Percentiles rank a stretch among this genome's conserved stretches.
These are phyloP conservation scores for Ascochyta fabae DNA, from an alignment of 2,329 filamentous ascomycete genomes.

Conservation along the genomic window DNA sequence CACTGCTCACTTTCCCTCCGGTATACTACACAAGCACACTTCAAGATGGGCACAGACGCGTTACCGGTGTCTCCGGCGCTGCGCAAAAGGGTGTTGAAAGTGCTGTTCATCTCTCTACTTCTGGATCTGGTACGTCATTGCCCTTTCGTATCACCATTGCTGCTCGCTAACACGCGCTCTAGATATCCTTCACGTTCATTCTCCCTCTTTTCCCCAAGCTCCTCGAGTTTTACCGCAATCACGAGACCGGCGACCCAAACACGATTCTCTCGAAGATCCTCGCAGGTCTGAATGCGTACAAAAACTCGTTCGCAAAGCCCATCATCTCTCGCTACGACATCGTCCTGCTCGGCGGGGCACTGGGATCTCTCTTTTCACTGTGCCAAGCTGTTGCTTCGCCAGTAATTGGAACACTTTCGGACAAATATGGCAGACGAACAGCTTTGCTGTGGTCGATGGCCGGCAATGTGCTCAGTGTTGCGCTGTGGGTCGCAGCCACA, in stretches of 20 bases:
- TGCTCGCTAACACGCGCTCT: conserved; percentile 16
- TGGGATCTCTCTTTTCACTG: conserved; percentile 92
- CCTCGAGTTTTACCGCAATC: conserved; percentile 92
- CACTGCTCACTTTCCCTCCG: neutral
- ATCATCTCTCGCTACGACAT: conserved; percentile 98
- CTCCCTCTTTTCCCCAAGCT: conserved; percentile 94
- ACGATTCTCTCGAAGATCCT: conserved; percentile 82
- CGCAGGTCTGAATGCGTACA: conserved; percentile 88
- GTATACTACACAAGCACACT: neutral
- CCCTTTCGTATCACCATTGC: conserved; percentile 17
- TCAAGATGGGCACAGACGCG: conserved; percentile 28
- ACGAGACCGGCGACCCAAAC: conserved; percentile 65
- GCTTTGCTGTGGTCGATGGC: conserved; percentile 90
- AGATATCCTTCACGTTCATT: conserved; percentile 99
- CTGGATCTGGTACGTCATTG: conserved; percentile 76
- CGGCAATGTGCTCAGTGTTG: conserved; percentile 90
- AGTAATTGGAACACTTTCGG: conserved; percentile 86
- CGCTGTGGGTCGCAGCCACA: conserved; percentile 90
- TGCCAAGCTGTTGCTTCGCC: conserved; percentile 93
- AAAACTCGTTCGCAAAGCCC: conserved; percentile 86
- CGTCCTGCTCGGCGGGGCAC: conserved; percentile 88
- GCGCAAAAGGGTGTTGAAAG: conserved; percentile 82
- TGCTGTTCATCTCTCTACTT: conserved; percentile 87
- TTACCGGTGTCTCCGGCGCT: conserved; percentile 51
- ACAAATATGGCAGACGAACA: conserved; percentile 83